Percentiles rank a stretch among this genome's conserved stretches.
Conservation (phyloP, 257 asterid species). For the Oldenlandia corymbosa region DNA sequence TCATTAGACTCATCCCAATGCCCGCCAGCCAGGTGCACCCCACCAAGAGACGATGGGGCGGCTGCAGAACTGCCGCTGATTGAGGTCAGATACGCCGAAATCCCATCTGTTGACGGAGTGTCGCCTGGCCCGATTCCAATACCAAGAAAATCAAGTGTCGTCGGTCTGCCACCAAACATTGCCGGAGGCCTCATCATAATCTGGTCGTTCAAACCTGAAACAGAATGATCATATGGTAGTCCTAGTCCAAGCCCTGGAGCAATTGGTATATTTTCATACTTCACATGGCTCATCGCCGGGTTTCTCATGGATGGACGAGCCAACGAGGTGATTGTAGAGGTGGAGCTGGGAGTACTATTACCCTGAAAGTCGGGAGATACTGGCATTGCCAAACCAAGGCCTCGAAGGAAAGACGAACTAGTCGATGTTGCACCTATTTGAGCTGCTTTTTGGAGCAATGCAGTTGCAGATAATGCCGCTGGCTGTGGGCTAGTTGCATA, state of each 20-base stretch:
- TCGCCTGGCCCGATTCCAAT: slow-evolving; percentile 47
- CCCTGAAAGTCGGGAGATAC: slow-evolving; percentile 26
- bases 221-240: slow-evolving; percentile 24
- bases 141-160: slow-evolving; percentile 82
- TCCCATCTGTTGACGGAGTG: slow-evolving; percentile 28
- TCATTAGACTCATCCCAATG: slow-evolving; percentile 61
- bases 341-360: slow-evolving; percentile 2
- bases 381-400: slow-evolving; percentile 55
- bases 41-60: slow-evolving; percentile 19
- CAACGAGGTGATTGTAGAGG: not conserved
- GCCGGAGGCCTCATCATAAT: slow-evolving; percentile 46
- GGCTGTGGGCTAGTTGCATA: slow-evolving; percentile 41
- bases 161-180: slow-evolving; percentile 39
- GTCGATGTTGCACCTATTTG: slow-evolving; percentile 72
- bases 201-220: slow-evolving; percentile 35
- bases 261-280: slow-evolving; percentile 44
- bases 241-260: slow-evolving; percentile 50
- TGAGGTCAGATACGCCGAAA: slow-evolving; percentile 48
- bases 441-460: slow-evolving; percentile 86
- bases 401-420: slow-evolving; percentile 59
- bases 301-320: slow-evolving; percentile 10
- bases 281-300: slow-evolving; percentile 32
- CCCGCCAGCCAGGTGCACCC: slow-evolving; percentile 23
- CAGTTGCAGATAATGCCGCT: slow-evolving; percentile 80
- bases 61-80: slow-evolving; percentile 29